Conservation (phyloP, 148 eudicot genomes). For the Spergularia bocconei region DNA sequence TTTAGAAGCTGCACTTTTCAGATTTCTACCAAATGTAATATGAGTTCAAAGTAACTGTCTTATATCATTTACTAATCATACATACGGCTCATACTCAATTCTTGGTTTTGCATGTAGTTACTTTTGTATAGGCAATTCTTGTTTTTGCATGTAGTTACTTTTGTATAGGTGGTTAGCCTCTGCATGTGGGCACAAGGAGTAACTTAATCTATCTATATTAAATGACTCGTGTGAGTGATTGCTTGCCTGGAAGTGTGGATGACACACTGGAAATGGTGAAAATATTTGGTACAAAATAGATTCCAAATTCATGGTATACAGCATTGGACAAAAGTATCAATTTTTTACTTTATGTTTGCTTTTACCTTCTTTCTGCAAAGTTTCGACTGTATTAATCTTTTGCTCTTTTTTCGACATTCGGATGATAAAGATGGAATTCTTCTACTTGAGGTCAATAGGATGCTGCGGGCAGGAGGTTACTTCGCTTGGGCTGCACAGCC, state of each 20-base stretch:
- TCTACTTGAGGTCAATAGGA: slow-evolving; percentile 90
- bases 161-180: background rate
- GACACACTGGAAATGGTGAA: background rate
- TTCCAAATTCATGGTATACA: background rate
- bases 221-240: background rate
- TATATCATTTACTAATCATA: no score
- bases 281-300: background rate
- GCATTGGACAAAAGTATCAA: background rate
- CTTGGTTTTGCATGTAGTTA: background rate
- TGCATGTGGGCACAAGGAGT: background rate
- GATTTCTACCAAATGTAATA: no score
- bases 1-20: no score
- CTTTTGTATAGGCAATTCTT: background rate
- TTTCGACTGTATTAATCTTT: slow-evolving; percentile 2
- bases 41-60: no score
- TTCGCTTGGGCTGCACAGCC: slow-evolving; percentile 99
- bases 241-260: background rate
- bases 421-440: slow-evolving; percentile 73
- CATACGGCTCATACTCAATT: no score
- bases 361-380: slow-evolving; percentile 1
- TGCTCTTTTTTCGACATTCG: slow-evolving; percentile 23
- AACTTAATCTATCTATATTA: background rate
- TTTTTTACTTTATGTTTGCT: no score
- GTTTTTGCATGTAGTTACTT: background rate
- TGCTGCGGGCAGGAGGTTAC: slow-evolving; percentile 94